Evolutionary conservation across 805 yeast genomes (phyloP), one percentile per base, ranked within the genome.

Genomic region (Candida awuae): DNA sequence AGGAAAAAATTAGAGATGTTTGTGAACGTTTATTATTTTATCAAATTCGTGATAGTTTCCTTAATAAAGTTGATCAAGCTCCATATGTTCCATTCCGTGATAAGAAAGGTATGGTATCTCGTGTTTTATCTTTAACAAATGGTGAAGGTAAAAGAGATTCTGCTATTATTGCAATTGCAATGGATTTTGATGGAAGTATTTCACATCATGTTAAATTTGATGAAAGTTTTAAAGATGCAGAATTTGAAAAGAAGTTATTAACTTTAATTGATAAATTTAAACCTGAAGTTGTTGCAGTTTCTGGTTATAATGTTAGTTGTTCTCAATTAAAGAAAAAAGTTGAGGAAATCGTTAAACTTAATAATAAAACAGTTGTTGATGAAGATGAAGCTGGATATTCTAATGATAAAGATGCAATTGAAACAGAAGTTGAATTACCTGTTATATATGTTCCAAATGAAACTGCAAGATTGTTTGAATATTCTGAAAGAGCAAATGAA

Each of bases 261-360:
- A 71, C 67, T 17, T 68, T 80, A 37, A 77, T 86, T 39, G 71
- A 71, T 39, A 71, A 71, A 21, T 70, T 77, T 44, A 73, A 73
- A 38, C 97, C 97, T 1, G 97, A 92, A 58, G 95, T 87, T 8
- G 75, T 92, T 54, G 97, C 81, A 31, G 69, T 92, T 34, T 79
- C 94, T 32, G 97, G 98, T 6, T 84, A 80, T 61, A 84, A 84
- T 45, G 86, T 86, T 10, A 72, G 71, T 42, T 67, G 88, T 4
- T 74, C 81, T 44, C 69, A 70, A 29, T 68, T 90, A 27, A 73
- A 66, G 52, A 75, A 74, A 40, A 70, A 69, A 20, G 56, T 83
- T 14, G 67, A 64, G 33, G 73, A 71, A 25, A 71, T 83, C 29
- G 69, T 86, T 10, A 72, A 71, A 34, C 27, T 21, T 1, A 65